Conservation (phyloP, 2,329 filamentous ascomycete species). For the Gnomoniopsis smithogilvyi region DNA sequence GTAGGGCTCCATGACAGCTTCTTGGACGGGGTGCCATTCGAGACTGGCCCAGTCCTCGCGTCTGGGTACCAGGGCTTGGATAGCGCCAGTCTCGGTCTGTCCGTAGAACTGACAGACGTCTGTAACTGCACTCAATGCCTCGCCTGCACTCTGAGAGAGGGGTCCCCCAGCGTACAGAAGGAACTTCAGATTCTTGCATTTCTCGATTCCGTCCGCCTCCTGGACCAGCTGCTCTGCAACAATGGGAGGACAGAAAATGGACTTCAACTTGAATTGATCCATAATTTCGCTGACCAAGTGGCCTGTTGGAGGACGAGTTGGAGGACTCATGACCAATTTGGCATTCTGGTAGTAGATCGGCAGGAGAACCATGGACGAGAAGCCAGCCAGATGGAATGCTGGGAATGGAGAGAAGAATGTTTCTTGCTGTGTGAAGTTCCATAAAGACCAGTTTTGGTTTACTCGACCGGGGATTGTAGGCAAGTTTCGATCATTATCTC, state of each 20-base stretch:
- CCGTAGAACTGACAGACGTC: conserved; percentile 23
- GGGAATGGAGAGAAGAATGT: conserved; percentile 20
- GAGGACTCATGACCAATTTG: conserved; percentile 12
- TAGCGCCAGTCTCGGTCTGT: conserved; percentile 20
- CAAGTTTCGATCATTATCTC: conserved; percentile 16
- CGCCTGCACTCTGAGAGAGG: conserved; percentile 19
- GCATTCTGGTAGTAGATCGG: conserved; percentile 20
- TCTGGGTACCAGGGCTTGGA: conserved; percentile 19
- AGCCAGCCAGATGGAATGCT: conserved; percentile 19
- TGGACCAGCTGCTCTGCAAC: conserved; percentile 19
- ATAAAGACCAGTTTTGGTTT: conserved; percentile 19
- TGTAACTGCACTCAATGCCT: conserved; percentile 20
- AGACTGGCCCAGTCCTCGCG: conserved; percentile 21
- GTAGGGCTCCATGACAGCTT: conserved; percentile 19
- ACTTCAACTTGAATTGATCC: conserved; percentile 18
- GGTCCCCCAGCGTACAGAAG: conserved; percentile 22
- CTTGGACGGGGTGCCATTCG: conserved; percentile 22
- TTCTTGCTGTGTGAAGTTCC: conserved; percentile 14
- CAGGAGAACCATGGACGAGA: conserved; percentile 18
- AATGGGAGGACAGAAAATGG: conserved; percentile 20
- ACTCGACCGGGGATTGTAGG: conserved; percentile 15
- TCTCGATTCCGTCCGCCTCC: conserved; percentile 17
- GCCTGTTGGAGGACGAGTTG: conserved; percentile 16
- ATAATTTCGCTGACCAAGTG: conserved; percentile 17
- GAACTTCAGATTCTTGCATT: conserved; percentile 19